Evolutionary conservation across 2,329 filamentous ascomycete species (phyloP).

Genomic region (Aspergillus calidoustus): DNA sequence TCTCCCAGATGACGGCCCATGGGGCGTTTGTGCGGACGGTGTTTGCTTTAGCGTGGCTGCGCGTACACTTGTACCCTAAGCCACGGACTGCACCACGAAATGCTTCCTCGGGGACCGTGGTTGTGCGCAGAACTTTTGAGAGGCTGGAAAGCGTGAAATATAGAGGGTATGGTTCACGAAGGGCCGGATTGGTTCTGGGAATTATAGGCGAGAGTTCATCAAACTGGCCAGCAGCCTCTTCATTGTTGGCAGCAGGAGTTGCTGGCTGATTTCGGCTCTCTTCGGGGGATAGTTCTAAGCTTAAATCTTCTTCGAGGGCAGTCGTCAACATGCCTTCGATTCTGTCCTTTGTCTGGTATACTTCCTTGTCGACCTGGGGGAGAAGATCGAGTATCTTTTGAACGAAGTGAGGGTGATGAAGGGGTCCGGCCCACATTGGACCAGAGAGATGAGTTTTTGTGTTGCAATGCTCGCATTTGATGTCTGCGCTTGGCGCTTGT

Average conservation of each 20-base stretch:
- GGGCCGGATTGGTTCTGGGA: constrained; percentile 61
- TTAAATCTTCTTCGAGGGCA: constrained; percentile 74
- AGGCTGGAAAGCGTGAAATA: constrained; percentile 79
- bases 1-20: constrained; percentile 86
- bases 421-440: constrained; percentile 90
- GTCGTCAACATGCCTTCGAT: constrained; percentile 92
- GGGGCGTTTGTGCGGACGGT: constrained; percentile 94
- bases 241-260: constrained; percentile 17
- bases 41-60: constrained; percentile 86
- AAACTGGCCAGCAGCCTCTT: constrained; percentile 21
- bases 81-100: constrained; percentile 80
- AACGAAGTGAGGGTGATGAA: constrained; percentile 85
- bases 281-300: constrained; percentile 26
- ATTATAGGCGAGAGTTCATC: constrained; percentile 40
- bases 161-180: constrained; percentile 77
- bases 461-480: constrained; percentile 80
- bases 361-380: constrained; percentile 65
- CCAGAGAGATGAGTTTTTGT: constrained; percentile 85
- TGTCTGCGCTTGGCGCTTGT: constrained; percentile 69
- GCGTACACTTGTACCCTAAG: constrained; percentile 79
- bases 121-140: constrained; percentile 76
- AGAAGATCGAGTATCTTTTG: constrained; percentile 75
- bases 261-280: constrained; percentile 3
- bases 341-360: constrained; percentile 79
- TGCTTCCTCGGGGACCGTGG: constrained; percentile 77